These are phyloP conservation scores for Pisolithus microcarpus DNA, from an alignment of 768 basidiomycete species.

Conservation along the genomic window DNA sequence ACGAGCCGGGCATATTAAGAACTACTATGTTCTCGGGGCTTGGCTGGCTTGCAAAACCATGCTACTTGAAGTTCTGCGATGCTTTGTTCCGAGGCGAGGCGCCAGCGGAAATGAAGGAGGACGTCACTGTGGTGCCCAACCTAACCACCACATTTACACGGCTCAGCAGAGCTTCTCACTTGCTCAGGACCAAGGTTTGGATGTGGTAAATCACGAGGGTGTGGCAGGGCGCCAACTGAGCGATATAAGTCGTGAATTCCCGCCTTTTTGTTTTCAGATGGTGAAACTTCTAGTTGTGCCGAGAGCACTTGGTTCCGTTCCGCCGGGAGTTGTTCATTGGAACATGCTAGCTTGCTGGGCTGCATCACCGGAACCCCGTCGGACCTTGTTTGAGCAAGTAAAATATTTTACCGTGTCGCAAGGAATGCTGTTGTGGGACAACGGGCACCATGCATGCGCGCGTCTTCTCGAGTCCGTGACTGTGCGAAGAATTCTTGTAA, in stretches of 20 bases:
- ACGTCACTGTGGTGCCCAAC: neutral
- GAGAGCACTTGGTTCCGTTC: neutral
- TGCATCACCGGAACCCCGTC: neutral
- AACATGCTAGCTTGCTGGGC: neutral
- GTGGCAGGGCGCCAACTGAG: neutral
- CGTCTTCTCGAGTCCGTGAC: neutral
- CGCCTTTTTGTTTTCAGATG: neutral
- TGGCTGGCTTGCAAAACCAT: neutral
- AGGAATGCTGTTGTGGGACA: neutral
- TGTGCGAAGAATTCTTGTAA: neutral
- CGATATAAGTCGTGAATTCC: neutral
- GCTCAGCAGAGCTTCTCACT: neutral
- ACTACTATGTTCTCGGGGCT: neutral
- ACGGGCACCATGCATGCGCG: neutral
- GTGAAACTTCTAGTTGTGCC: neutral
- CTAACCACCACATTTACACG: neutral
- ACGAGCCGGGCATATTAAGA: neutral
- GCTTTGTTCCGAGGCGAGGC: neutral
- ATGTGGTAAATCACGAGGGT: neutral
- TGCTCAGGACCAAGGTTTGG: neutral
- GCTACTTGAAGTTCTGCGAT: neutral
- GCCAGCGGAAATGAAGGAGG: conserved; percentile 1
- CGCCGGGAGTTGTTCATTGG: neutral
- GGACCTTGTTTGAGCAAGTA: neutral
- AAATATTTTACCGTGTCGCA: neutral